Evolutionary conservation across 2,329 filamentous ascomycete species (phyloP).

Genomic region (Leptographium flavum): DNA sequence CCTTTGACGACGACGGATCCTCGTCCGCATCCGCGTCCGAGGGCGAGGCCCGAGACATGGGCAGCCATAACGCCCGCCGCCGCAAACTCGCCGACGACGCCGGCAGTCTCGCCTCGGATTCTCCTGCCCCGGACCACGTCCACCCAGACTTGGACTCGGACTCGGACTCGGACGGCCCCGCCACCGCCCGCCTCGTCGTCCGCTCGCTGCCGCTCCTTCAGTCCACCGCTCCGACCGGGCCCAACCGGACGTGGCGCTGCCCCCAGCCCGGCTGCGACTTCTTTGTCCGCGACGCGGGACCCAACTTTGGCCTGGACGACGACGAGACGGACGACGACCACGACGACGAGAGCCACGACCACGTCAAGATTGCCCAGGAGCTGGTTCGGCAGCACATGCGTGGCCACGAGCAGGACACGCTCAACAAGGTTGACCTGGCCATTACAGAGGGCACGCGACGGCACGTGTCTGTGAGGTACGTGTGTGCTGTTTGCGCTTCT

Average conservation of each 20-base stretch:
- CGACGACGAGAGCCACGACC: background rate
- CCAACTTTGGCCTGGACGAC: background rate
- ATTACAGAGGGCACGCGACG: conserved; percentile 41
- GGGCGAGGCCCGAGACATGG: background rate
- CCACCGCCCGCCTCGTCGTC: conserved; percentile 23
- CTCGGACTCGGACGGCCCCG: conserved; percentile 7
- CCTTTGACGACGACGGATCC: conserved; percentile 20
- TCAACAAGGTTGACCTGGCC: conserved; percentile 32
- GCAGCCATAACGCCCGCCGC: background rate
- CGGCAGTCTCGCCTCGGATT: conserved; percentile 10
- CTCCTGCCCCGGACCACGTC: background rate
- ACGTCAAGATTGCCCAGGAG: conserved; percentile 36
- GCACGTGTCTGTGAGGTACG: conserved; percentile 43
- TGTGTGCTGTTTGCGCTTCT: conserved; percentile 16
- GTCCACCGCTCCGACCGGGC: conserved; percentile 34
- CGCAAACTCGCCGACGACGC: conserved; percentile 17
- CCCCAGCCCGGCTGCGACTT: conserved; percentile 48
- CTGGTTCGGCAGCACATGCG: conserved; percentile 47
- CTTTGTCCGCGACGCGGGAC: conserved; percentile 33
- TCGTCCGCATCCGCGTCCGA: background rate
- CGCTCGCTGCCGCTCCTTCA: conserved; percentile 33
- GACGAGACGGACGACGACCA: background rate
- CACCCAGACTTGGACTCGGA: conserved; percentile 2
- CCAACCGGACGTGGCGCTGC: conserved; percentile 53
- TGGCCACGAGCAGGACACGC: conserved; percentile 41